These are phyloP conservation scores for Fusarium buxicola DNA, from an alignment of 2,329 filamentous ascomycete genomes.

Conservation along the genomic window DNA sequence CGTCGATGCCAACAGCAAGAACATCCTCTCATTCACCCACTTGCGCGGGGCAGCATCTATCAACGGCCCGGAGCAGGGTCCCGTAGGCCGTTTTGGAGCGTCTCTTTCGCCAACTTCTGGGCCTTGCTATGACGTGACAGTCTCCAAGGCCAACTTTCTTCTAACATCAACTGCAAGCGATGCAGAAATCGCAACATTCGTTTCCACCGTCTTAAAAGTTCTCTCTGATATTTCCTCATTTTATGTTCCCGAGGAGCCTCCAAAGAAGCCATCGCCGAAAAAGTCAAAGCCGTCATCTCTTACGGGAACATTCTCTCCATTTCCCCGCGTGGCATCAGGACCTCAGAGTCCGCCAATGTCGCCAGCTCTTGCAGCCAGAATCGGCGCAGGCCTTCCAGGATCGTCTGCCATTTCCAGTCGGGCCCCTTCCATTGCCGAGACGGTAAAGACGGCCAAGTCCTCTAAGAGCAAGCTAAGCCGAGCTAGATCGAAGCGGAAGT, in stretches of 20 bases:
- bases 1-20: slow-evolving; percentile 57
- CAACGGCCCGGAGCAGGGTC: slow-evolving; percentile 41
- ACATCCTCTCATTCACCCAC: slow-evolving; percentile 54
- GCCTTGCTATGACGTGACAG: slow-evolving; percentile 49
- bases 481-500: slow-evolving; percentile 43
- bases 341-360: slow-evolving; percentile 41
- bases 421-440: slow-evolving; percentile 52
- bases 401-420: slow-evolving; percentile 34
- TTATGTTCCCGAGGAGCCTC: slow-evolving; percentile 57
- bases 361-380: slow-evolving; percentile 24
- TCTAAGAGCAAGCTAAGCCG: slow-evolving; percentile 47
- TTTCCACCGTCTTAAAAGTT: slow-evolving; percentile 64
- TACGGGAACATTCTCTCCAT: slow-evolving; percentile 48
- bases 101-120: slow-evolving; percentile 41
- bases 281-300: slow-evolving; percentile 46
- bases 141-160: slow-evolving; percentile 67
- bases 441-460: slow-evolving; percentile 45
- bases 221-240: slow-evolving; percentile 49
- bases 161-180: slow-evolving; percentile 66
- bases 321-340: slow-evolving; percentile 42
- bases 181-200: slow-evolving; percentile 64
- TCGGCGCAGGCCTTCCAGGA: slow-evolving; percentile 18
- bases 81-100: slow-evolving; percentile 32
- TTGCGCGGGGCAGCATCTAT: slow-evolving; percentile 51
- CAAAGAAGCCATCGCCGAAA: slow-evolving; percentile 33